Evolutionary conservation across 208 protist genomes (phyloP).

Genomic region (Leishmania tropica): DNA sequence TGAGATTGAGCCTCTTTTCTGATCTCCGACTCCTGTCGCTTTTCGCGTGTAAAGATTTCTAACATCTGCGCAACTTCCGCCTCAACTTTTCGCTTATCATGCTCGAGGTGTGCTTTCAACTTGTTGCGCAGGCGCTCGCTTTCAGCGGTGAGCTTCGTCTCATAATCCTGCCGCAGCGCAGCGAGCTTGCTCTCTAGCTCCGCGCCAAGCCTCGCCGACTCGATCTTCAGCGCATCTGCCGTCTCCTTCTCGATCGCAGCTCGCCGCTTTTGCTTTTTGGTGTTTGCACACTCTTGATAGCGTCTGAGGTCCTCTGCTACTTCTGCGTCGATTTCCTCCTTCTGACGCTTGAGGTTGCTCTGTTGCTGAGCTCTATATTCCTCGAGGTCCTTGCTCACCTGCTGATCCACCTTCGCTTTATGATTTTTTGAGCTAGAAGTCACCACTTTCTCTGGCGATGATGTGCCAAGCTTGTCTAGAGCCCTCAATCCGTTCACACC

Average conservation of each 20-base stretch:
- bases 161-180: constrained; percentile 20
- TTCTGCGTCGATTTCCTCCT: constrained; percentile 14
- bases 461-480: constrained; percentile 31
- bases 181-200: constrained; percentile 24
- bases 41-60: constrained; percentile 40
- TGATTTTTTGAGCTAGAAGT: constrained; percentile 19
- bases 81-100: constrained; percentile 47
- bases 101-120: constrained; percentile 33
- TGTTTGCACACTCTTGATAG: constrained; percentile 10
- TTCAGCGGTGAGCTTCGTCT: constrained; percentile 24
- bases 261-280: constrained; percentile 18
- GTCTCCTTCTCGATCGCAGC: constrained; percentile 5
- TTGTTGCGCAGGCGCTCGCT: constrained; percentile 32
- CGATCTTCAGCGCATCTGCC: constrained; percentile 8
- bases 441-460: constrained; percentile 5
- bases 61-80: constrained; percentile 37
- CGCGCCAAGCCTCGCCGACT: constrained; percentile 8
- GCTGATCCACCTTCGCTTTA: constrained; percentile 24
- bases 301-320: constrained; percentile 14
- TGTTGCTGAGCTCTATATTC: constrained; percentile 31
- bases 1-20: constrained; percentile 37
- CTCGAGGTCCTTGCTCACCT: constrained; percentile 25
- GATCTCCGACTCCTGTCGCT: constrained; percentile 39
- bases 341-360: constrained; percentile 3
- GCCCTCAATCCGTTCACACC: constrained; percentile 38